Evolutionary conservation across 768 basidiomycete genomes (phyloP), one percentile per base, ranked within the genome.

Genomic region (Tricholoma terreum): DNA sequence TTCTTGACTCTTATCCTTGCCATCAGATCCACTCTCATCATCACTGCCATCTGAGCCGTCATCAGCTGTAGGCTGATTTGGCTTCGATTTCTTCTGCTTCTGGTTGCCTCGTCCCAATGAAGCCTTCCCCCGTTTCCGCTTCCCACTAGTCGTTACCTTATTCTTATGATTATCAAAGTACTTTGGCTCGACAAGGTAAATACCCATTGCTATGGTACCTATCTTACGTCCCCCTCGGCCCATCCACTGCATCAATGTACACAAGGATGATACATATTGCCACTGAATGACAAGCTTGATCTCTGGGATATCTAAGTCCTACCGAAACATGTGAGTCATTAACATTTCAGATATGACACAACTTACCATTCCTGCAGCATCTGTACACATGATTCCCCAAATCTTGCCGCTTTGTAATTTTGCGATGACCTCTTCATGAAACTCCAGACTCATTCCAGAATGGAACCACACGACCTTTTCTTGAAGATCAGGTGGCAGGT

Each of bases 271-370:
- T 0, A 43, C 34, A 27, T 56, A 58, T 30, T 34, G 6, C 57
- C 57, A 66, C 36, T 66, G 65, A 11, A 65, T 51, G 30, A 62
- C 52, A 3, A 61, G 52, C 27, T 55, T 24, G 21, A 65, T 42
- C 36, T 65, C 54, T 3, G 57, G 53, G 19, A 63, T 15, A 40
- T 65, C 64, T 12, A 58, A 27, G 14, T 53, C 58, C 58, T 58
- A 30, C 15, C 19, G 15, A 50, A 22, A 15, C 11, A 55, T 9
- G 24, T 33, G 2, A 36, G 22, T 45, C 53, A 5, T 31, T 6
- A 43, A 7, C 9, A 22, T 22, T 30, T 40, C 8, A 33, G 34
- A 21, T 22, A 35, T 15, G 15, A 22, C 15, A 40, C 27, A 21
- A 58, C 48, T n/a, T 51, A 31, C 49, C 49, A 50, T 50, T 45